phyloP scores from a whole-genome alignment of 2,329 filamentous ascomycete species.

The Huntiella savannae region DNA sequence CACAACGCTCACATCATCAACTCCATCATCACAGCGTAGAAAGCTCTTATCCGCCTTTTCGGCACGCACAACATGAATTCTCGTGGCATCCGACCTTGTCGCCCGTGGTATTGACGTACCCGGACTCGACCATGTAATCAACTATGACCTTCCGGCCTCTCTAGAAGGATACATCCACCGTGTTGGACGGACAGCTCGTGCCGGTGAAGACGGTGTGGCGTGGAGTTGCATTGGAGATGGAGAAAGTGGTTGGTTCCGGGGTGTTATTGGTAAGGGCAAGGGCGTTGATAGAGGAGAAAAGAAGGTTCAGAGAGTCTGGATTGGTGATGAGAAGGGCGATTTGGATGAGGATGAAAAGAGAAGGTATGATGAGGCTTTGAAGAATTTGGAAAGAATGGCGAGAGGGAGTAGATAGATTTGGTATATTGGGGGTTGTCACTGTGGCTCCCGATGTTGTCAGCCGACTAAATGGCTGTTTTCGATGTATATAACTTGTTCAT shows the following conservation, averaged over 20 bases:
- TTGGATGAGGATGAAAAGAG: constrained; percentile 29
- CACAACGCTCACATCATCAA: constrained; percentile 59
- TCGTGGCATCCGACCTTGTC: constrained; percentile 85
- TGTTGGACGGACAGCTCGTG: constrained; percentile 76
- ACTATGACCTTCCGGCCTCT: constrained; percentile 77
- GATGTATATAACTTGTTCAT: neutral
- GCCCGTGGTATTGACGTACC: constrained; percentile 75
- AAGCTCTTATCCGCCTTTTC: constrained; percentile 50
- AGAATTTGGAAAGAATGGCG: constrained; percentile 43
- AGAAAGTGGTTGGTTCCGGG: constrained; percentile 86
- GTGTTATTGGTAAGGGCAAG: constrained; percentile 48
- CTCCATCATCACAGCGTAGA: constrained; percentile 49
- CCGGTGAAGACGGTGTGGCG: constrained; percentile 53
- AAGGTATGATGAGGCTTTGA: constrained; percentile 37
- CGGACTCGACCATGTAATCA: constrained; percentile 66
- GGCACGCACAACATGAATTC: constrained; percentile 45
- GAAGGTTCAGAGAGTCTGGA: constrained; percentile 28
- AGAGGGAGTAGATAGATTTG: neutral
- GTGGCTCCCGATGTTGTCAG: neutral
- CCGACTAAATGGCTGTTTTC: neutral
- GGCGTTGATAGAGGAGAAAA: constrained; percentile 24
- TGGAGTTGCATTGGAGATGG: constrained; percentile 72
- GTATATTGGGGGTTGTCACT: neutral
- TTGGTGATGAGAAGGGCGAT: constrained; percentile 18
- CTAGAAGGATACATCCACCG: constrained; percentile 76